phyloP scores from a whole-genome alignment of 2,329 filamentous ascomycete genomes.

The Pochonia chlamydosporia region DNA sequence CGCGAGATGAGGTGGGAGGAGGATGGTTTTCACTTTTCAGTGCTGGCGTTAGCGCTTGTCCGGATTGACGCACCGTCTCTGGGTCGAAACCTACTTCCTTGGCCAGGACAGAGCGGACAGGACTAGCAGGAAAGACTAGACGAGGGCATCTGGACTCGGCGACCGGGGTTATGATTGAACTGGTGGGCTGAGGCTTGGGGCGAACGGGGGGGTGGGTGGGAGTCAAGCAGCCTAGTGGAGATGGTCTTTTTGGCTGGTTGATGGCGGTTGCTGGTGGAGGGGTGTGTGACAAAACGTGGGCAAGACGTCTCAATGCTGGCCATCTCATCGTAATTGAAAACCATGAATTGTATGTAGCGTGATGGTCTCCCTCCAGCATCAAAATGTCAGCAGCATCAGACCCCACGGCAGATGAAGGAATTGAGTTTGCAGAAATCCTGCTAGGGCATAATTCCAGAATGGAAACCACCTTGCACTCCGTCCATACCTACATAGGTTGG shows the following conservation, averaged over 20 bases:
- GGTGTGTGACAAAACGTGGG: not conserved
- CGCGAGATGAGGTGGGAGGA: conserved; percentile 5
- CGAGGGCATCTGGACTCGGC: not conserved
- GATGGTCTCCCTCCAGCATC: no score
- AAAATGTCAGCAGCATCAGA: no score
- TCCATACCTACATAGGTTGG: no score
- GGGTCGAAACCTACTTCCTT: conserved; percentile 7
- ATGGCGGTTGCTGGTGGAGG: not conserved
- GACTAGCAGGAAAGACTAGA: not conserved
- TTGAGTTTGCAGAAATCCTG: no score
- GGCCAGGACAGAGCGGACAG: conserved; percentile 1
- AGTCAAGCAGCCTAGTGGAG: not conserved
- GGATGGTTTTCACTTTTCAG: conserved; percentile 9
- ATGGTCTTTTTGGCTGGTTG: not conserved
- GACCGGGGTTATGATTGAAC: conserved; percentile 1
- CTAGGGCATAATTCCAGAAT: no score
- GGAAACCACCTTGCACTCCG: no score
- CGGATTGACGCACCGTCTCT: not conserved
- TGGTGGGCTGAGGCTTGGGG: conserved; percentile 4
- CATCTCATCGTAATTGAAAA: no score
- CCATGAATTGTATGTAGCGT: no score
- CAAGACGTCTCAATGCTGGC: no score
- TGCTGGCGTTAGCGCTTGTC: not conserved
- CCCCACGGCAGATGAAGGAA: no score
- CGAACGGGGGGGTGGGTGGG: not conserved